Base-by-base conservation (phyloP, 23 red algal genomes). In the Gracilaria caudata region DNA sequence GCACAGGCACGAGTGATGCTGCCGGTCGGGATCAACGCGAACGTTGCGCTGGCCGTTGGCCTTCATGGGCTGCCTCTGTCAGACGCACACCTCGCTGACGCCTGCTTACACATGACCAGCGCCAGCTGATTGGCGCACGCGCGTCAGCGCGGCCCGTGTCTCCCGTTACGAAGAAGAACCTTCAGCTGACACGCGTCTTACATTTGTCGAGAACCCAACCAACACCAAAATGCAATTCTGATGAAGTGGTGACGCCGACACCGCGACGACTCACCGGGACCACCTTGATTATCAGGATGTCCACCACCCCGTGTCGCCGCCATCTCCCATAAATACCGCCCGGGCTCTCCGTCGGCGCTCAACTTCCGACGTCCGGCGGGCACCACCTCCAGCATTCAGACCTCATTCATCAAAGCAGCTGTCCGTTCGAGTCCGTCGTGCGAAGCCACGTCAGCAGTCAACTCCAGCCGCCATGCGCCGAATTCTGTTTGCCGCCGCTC, bases 1-100 rank as follows among this genome's bases (percentile, higher is more conserved):
- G 57, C 57, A 23, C 26, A 61, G 57, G 57, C 57, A 23, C 57
- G 26, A 23, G 17, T 23, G 29, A 3, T 61, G n/a, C n/a, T n/a
- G n/a, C n/a, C n/a, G n/a, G n/a, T 30, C 30, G 61, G 61, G 61
- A 66, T 66, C 61, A 66, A 66, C 57, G 61, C 28, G 30, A 66
- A 66, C 30, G 61, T 37, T 66, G 61, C 30, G 61, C 21, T 66
- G 61, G 61, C 61, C 61, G 61, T 66, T 66, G 30, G 4, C 25
- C 30, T 2, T 29, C 61, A 33, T 6, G 8, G 7, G 2, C 30
- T 17, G 0, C 9, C 13, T 24, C 58, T 21, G 3, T 6, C 21
- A 35, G 3, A 0, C 5, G 13, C 6, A 7, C 7, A 8, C 30
- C 30, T 26, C 36, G 21, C 61, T 30, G 61, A 66, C 61, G 61